phyloP scores from a whole-genome alignment of 805 yeast genomes.

The Candida stauntonica region DNA sequence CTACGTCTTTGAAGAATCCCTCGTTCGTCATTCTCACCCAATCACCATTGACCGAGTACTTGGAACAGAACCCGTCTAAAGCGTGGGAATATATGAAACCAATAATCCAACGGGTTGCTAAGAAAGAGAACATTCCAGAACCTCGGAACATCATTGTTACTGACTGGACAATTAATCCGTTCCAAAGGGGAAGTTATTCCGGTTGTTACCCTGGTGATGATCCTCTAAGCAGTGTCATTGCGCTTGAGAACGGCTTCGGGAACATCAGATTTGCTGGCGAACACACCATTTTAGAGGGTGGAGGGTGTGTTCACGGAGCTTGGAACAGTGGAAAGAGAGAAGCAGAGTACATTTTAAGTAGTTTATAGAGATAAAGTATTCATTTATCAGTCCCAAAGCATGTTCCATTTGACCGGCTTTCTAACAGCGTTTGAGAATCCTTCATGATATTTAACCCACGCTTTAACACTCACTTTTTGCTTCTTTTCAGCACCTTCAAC shows the following conservation, averaged over 20 bases:
- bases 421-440: constrained; percentile 92
- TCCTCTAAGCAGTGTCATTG: constrained; percentile 58
- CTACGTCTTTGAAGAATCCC: constrained; percentile 43
- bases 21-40: constrained; percentile 64
- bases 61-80: constrained; percentile 42
- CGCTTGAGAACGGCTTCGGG: constrained; percentile 54
- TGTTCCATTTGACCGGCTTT: constrained; percentile 74
- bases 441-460: constrained; percentile 90
- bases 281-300: constrained; percentile 79
- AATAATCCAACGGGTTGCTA: constrained; percentile 13
- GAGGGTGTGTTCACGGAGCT: constrained; percentile 92
- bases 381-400: constrained; percentile 42
- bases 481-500: constrained; percentile 27
- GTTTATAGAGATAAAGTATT: constrained; percentile 13
- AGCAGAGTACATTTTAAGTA: constrained; percentile 29
- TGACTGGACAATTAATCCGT: constrained; percentile 78
- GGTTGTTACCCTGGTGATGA: constrained; percentile 68
- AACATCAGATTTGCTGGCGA: constrained; percentile 84
- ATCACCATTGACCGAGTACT: constrained; percentile 59
- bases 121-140: constrained; percentile 27
- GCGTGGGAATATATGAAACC: constrained; percentile 62
- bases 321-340: constrained; percentile 69
- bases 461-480: constrained; percentile 30
- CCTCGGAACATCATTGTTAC: constrained; percentile 46
- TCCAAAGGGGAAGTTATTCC: constrained; percentile 75